phyloP scores from a whole-genome alignment of 257 asterid genomes.

The Cynanchum wilfordii region DNA sequence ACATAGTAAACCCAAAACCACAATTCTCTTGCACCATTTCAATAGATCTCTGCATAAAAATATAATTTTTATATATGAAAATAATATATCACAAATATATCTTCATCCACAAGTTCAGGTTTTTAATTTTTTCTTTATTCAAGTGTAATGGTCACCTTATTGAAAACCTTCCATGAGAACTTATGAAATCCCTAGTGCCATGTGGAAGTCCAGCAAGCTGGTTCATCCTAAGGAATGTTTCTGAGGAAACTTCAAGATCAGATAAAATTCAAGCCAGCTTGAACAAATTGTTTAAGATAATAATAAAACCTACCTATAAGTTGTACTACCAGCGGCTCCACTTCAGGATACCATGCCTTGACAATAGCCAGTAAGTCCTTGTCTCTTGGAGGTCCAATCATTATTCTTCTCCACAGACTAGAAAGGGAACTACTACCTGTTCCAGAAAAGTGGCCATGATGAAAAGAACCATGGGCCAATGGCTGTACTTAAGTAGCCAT shows the following conservation, averaged over 20 bases:
- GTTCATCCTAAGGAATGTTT: conserved; percentile 60
- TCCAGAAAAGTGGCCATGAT: conserved; percentile 2
- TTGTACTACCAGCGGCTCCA: conserved; percentile 46
- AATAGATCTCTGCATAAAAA: conserved; percentile 66
- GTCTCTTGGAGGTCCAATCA: conserved; percentile 47
- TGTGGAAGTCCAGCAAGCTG: conserved; percentile 39
- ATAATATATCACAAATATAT: conserved; percentile 12
- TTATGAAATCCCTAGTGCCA: conserved; percentile 36
- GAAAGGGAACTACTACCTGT: conserved; percentile 65
- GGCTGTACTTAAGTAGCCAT: background rate
- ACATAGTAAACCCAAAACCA: conserved; percentile 36
- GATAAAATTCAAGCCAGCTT: conserved; percentile 6
- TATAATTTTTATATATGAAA: conserved; percentile 1
- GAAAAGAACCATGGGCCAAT: background rate
- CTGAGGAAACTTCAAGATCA: conserved; percentile 34
- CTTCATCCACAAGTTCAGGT: background rate
- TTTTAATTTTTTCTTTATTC: background rate
- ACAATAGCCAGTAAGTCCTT: conserved; percentile 56
- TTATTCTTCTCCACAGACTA: conserved; percentile 83
- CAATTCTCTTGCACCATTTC: conserved; percentile 83
- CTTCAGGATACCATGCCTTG: conserved; percentile 62
- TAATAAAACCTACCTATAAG: conserved; percentile 50
- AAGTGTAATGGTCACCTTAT: conserved; percentile 41
- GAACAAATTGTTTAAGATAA: background rate
- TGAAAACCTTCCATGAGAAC: conserved; percentile 66